Base-by-base conservation (phyloP, 2,329 filamentous ascomycete genomes). In the Paecilomyces niveus region DNA sequence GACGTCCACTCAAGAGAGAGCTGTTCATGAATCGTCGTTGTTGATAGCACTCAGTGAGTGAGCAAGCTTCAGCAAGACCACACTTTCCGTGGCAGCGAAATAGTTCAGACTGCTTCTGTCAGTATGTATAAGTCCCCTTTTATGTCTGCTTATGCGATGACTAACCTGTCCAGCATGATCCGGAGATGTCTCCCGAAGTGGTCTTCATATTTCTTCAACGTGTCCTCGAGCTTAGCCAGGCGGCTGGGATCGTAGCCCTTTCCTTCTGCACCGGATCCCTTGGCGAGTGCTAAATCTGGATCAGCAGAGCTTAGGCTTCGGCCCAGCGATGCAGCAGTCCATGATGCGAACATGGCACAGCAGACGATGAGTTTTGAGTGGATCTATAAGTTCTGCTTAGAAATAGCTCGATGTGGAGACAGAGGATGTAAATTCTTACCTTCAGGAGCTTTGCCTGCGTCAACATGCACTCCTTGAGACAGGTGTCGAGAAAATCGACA, bases 381-480 rank as follows among this genome's bases (percentile, higher is more conserved):
- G 70, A 99, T 95, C 93, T 97, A 61, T 13, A 21, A 11, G 13
- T 54, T 8, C 22, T n/a, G 15, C 49, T 50, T 32, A 39, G 31
- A 45, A 55, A 58, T 49, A 26, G 10, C 7, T 21, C 26, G 26
- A 9, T 5, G 55, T n/a, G 51, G 49, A 13, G 29, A 13, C 9
- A 59, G 53, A 22, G 29, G 39, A 4, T 10, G 29, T n/a, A n/a
- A 7, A 7, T 11, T 74, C 81, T 64, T 82, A 96, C 93, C 76
- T 91, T 88, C 5, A 99, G 78, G 6, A 99, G 82, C 77, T 96
- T 97, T 70, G 90, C 91, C 73, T 99, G 97, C 21, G 94, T 99
- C 63, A 99, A 82, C 92, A 97, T 97, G 79, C 94, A 97, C 77
- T 97, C 94, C 76, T 97, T 99, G 68, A 99, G 80, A 72, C 94